Evolutionary conservation across 78 protist genomes (phyloP).

Genomic region (Mastigamoeba balamuthi): DNA sequence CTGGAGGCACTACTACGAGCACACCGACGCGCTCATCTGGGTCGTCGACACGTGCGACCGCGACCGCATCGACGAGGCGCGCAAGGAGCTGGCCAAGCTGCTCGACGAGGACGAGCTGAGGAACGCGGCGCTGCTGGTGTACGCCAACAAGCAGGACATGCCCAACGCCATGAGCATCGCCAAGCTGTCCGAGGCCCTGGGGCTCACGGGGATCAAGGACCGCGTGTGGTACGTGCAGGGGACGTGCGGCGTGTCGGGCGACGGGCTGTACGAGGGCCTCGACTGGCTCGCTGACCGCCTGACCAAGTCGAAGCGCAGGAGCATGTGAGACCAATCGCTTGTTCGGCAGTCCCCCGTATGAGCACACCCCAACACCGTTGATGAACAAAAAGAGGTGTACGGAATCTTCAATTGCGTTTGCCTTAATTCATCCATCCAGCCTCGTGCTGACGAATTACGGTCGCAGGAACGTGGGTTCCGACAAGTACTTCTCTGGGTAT

Average conservation of each 20-base stretch:
- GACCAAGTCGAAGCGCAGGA: too few species aligned
- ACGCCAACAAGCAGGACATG: constrained; percentile 75
- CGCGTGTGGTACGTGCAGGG: constrained; percentile 70
- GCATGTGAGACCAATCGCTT: too few species aligned
- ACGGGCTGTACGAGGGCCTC: constrained; percentile 73
- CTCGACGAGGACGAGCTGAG: neutral
- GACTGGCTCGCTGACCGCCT: too few species aligned
- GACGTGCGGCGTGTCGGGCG: constrained; percentile 52
- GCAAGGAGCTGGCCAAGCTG: constrained; percentile 33
- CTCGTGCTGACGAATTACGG: too few species aligned
- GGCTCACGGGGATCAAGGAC: constrained; percentile 55
- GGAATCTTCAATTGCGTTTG: too few species aligned
- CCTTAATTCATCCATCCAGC: too few species aligned
- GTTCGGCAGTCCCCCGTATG: too few species aligned
- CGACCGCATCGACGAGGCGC: constrained; percentile 50
- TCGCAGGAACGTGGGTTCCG: too few species aligned
- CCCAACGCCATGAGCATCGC: constrained; percentile 76
- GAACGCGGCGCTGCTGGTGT: constrained; percentile 22
- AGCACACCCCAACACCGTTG: too few species aligned
- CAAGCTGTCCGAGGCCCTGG: constrained; percentile 72
- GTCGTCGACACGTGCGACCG: constrained; percentile 67
- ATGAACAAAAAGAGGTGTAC: too few species aligned
- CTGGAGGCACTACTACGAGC: constrained; percentile 76
- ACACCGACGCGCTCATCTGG: constrained; percentile 43
- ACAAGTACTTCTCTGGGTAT: too few species aligned